Evolutionary conservation across 805 yeast species (phyloP), one percentile per base, ranked within the genome.

Genomic region (Saccharomycopsis sp.): DNA sequence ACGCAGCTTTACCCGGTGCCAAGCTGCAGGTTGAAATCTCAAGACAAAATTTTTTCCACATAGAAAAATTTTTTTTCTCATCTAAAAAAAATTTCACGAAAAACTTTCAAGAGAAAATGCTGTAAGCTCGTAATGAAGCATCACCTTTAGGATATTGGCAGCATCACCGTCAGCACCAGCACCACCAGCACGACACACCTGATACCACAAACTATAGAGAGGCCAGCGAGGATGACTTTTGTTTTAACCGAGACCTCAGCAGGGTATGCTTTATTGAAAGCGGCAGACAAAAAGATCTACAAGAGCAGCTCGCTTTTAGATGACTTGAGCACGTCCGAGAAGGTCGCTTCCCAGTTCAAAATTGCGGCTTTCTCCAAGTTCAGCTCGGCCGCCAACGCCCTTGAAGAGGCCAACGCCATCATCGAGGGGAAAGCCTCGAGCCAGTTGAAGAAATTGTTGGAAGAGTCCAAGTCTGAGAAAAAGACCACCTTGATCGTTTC

Each of bases 181-280:
- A 12, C 37, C 37, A 5, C 37, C 5, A 29, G 37, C 37, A 29
- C n/a, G n/a, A n/a, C n/a, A 12, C 37, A 29, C 37, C 37, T 7
- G 12, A 29, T 7, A 29, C 12, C 37, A 29, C 37, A 5, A 46
- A 7, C 50, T 14, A 21, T 46, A 46, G 20, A 18, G 7, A 4
- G 48, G 18, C 16, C 47, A 24, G 50, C 41, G 53, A 53, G 41
- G 52, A 88, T 88, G 95, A 87, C 94, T 63, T 88, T 79, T 81
- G 91, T 92, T 70, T 83, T 92, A 73, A 88, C 98, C 61, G 99
- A 94, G 79, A 94, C 99, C 64, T 89, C 99, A 63, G 99, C 99
- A 55, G 99, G 99, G 71, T 94, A 94, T 74, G 99, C 99, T 71
- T 81, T 94, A 71, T 83, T 94, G 72, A 94, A 94, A 79, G 97